phyloP scores from a whole-genome alignment of 306 rosid genomes.

The Astragalus membranaceus region DNA sequence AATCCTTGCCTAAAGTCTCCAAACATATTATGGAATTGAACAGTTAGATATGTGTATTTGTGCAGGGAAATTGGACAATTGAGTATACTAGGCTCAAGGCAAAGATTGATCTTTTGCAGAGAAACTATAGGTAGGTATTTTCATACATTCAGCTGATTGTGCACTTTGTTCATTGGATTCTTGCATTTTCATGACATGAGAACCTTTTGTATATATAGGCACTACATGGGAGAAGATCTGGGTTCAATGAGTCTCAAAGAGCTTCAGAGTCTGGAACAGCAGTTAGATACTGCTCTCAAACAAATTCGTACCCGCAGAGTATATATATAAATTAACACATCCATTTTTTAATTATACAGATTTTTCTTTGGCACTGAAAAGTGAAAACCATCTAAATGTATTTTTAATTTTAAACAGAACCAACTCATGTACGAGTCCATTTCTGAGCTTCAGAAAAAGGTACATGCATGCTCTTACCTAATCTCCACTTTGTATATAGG shows the following conservation, averaged over 20 bases:
- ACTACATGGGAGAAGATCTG: slow-evolving; percentile 82
- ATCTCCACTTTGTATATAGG: background rate
- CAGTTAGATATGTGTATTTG: background rate
- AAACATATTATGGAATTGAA: too few species aligned
- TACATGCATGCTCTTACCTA: background rate
- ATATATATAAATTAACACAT: background rate
- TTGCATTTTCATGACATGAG: background rate
- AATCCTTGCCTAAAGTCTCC: background rate
- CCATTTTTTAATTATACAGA: background rate
- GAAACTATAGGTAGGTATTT: slow-evolving; percentile 67
- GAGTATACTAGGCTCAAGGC: slow-evolving; percentile 70
- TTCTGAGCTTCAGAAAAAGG: slow-evolving; percentile 79
- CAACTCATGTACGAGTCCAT: slow-evolving; percentile 78
- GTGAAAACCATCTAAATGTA: background rate
- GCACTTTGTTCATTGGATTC: too few species aligned
- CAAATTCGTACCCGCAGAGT: slow-evolving; percentile 72
- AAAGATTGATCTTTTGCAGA: slow-evolving; percentile 65
- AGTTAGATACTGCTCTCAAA: slow-evolving; percentile 69
- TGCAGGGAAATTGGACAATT: slow-evolving; percentile 74
- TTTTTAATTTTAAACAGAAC: slow-evolving; percentile 37
- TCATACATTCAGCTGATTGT: background rate
- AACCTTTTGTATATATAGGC: slow-evolving; percentile 27
- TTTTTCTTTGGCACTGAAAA: background rate
- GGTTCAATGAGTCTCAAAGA: slow-evolving; percentile 65
- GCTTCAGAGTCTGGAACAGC: slow-evolving; percentile 76